Evolutionary conservation across 2,329 filamentous ascomycete species (phyloP).

Genomic region (Rasamsonia emersonii): DNA sequence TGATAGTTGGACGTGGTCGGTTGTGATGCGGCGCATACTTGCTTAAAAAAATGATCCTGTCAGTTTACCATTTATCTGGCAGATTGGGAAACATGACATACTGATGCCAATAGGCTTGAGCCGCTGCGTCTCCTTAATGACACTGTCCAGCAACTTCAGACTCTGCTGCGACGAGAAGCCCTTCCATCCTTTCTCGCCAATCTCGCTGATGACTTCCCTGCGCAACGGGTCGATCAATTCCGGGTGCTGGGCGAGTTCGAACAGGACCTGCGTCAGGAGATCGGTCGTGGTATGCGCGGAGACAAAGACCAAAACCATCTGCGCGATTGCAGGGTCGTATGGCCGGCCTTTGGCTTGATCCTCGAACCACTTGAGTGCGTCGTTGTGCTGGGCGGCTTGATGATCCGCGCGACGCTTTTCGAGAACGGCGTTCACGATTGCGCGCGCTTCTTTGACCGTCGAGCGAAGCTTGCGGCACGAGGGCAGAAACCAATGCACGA

Average conservation of each 20-base stretch:
- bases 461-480: conserved; percentile 24
- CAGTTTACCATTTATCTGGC: too few species aligned
- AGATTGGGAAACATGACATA: too few species aligned
- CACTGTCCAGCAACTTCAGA: conserved; percentile 14
- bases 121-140: conserved; percentile 13
- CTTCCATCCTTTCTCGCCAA: not conserved
- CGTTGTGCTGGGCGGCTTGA: conserved; percentile 4
- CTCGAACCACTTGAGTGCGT: conserved; percentile 12
- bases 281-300: conserved; percentile 11
- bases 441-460: conserved; percentile 27
- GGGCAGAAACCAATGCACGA: conserved; percentile 35
- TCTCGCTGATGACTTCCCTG: not conserved
- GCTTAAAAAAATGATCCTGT: too few species aligned
- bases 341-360: conserved; percentile 8
- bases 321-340: conserved; percentile 10
- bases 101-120: conserved; percentile 10
- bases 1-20: conserved; percentile 10
- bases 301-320: conserved; percentile 12
- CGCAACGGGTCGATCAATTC: conserved; percentile 6
- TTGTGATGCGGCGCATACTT: conserved; percentile 3
- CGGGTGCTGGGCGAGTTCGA: conserved; percentile 5
- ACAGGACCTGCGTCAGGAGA: conserved; percentile 6
- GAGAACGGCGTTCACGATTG: conserved; percentile 17
- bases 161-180: not conserved
- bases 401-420: conserved; percentile 5